A percentile compares a stretch with the other conserved stretches of the same genome.
phyloP scores from a whole-genome alignment of 2,329 filamentous ascomycete species.

The Colletotrichum tabaci region DNA sequence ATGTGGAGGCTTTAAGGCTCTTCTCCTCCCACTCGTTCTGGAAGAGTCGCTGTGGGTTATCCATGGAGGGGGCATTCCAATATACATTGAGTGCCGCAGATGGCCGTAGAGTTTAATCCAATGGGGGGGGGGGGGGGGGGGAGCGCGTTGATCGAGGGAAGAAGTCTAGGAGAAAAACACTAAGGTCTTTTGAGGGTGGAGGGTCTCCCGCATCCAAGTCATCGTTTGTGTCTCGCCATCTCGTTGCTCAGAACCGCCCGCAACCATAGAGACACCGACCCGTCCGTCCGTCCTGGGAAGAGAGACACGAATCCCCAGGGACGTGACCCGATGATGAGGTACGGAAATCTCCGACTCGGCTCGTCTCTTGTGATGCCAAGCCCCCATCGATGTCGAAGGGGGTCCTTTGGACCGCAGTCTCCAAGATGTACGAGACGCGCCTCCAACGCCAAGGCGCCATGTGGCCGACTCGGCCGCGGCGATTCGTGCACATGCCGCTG shows the following conservation, averaged over 20 bases:
- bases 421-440: neutral
- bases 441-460: constrained; percentile 28
- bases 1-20: neutral
- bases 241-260: neutral
- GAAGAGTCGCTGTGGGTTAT: neutral
- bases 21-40: neutral
- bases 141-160: no score
- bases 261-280: neutral
- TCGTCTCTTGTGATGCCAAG: constrained; percentile 11
- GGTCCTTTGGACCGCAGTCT: no score
- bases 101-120: neutral
- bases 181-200: no score
- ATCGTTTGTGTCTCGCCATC: neutral
- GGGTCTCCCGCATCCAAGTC: neutral
- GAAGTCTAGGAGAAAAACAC: no score
- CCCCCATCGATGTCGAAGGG: neutral
- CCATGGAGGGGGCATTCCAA: no score
- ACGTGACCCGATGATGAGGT: neutral
- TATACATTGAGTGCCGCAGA: no score
- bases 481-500: constrained; percentile 5
- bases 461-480: constrained; percentile 12
- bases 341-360: constrained; percentile 29
- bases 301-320: neutral
- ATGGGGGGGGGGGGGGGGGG: no score
- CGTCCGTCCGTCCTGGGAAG: neutral